Evolutionary conservation across 164 flowering plant species (phyloP).

Genomic region (Vitis vinifera): ASM3070453v1 NC_081807.1:5953001-5953500

Average conservation of each 20-base stretch:
- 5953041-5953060: too few relatives aligned
- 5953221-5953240: background rate
- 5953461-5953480: too few relatives aligned
- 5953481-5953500: too few relatives aligned
- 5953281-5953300: constrained; percentile 12
- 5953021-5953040: too few relatives aligned
- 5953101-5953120: background rate
- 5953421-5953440: too few relatives aligned
- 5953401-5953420: too few relatives aligned
- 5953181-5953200: constrained; percentile 16
- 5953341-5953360: constrained; percentile 6
- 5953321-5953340: constrained; percentile 19
- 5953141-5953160: constrained; percentile 5
- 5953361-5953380: background rate
- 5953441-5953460: too few relatives aligned
- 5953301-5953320: constrained; percentile 7
- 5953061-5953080: too few relatives aligned
- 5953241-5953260: constrained; percentile 6
- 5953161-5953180: background rate
- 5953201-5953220: constrained; percentile 8
- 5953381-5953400: too few relatives aligned
- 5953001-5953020: too few relatives aligned
- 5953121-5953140: background rate
- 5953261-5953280: constrained; percentile 17
- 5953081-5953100: background rate